A percentile compares a stretch with the other conserved stretches of the same genome.
Conservation (phyloP, 805 yeast genomes). For the Scheffersomyces amazonensis region DNA sequence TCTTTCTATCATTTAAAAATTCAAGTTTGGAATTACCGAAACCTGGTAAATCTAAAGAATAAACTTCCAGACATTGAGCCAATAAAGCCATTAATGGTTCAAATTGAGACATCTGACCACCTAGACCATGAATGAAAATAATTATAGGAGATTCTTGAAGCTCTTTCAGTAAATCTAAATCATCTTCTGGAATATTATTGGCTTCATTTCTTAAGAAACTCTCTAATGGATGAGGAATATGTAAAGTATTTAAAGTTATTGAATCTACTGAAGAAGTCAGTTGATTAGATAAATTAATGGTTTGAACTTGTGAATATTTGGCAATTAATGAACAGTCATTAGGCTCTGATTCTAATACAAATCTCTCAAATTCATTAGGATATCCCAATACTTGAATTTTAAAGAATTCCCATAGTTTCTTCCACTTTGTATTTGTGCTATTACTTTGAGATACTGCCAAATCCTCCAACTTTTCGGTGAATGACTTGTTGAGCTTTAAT, state of each 20-base stretch:
- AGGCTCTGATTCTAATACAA: slow-evolving; percentile 42
- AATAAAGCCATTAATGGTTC: slow-evolving; percentile 67
- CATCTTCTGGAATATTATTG: slow-evolving; percentile 11
- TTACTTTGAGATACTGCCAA: slow-evolving; percentile 6
- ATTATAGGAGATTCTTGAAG: slow-evolving; percentile 55
- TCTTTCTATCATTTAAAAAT: slow-evolving; percentile 12
- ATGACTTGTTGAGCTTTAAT: too few species aligned
- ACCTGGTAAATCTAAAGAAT: slow-evolving; percentile 84
- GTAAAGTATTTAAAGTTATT: slow-evolving; percentile 39
- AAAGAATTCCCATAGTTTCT: slow-evolving; percentile 24
- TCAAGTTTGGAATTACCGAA: slow-evolving; percentile 56
- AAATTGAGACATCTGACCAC: slow-evolving; percentile 87
- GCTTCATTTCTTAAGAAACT: slow-evolving; percentile 25
- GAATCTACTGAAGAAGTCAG: slow-evolving; percentile 22
- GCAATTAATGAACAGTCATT: slow-evolving; percentile 55
- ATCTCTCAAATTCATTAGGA: slow-evolving; percentile 39
- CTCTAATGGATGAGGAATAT: slow-evolving; percentile 50
- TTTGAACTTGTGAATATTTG: slow-evolving; percentile 42
- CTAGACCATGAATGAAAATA: slow-evolving; percentile 80
- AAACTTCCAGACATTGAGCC: slow-evolving; percentile 57
- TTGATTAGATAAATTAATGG: slow-evolving; percentile 29
- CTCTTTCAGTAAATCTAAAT: slow-evolving; percentile 25
- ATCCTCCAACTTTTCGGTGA: too few species aligned
- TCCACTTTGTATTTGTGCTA: slow-evolving; percentile 16
- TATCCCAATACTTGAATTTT: slow-evolving; percentile 19